These are phyloP conservation scores for Lyophyllum atratum DNA, from an alignment of 768 basidiomycete genomes.

Conservation along the genomic window DNA sequence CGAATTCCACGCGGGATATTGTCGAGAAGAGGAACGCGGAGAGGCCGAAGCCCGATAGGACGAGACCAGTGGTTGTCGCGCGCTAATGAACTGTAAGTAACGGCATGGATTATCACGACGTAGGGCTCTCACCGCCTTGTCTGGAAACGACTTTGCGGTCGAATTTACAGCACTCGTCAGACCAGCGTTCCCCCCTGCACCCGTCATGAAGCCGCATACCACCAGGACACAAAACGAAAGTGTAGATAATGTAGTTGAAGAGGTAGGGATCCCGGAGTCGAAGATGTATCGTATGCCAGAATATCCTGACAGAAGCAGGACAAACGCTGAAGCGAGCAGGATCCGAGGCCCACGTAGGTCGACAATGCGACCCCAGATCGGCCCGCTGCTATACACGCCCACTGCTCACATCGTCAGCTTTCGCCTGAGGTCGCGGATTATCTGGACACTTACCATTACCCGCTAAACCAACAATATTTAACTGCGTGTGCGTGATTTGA, in stretches of 20 bases:
- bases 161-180: constrained; percentile 73
- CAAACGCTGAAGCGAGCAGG: constrained; percentile 58
- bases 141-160: constrained; percentile 82
- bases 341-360: constrained; percentile 74
- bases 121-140: constrained; percentile 53
- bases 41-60: constrained; percentile 86
- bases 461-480: constrained; percentile 81
- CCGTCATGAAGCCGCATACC: constrained; percentile 70
- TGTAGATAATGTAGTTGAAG: constrained; percentile 52
- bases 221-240: constrained; percentile 54
- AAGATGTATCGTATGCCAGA: constrained; percentile 65
- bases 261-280: background rate
- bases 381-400: constrained; percentile 77
- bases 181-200: constrained; percentile 76
- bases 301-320: constrained; percentile 72
- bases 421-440: background rate
- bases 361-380: constrained; percentile 78
- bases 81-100: constrained; percentile 43
- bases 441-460: constrained; percentile 55
- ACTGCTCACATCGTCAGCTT: constrained; percentile 38
- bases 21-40: constrained; percentile 90
- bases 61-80: constrained; percentile 74
- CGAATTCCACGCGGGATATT: constrained; percentile 68
- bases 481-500: constrained; percentile 73
- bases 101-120: background rate